A percentile compares a stretch with the other conserved stretches of the same genome.
phyloP scores from a whole-genome alignment of 1,284 basidiomycete species.

The Sporisorium iseilematis-ciliati region DNA sequence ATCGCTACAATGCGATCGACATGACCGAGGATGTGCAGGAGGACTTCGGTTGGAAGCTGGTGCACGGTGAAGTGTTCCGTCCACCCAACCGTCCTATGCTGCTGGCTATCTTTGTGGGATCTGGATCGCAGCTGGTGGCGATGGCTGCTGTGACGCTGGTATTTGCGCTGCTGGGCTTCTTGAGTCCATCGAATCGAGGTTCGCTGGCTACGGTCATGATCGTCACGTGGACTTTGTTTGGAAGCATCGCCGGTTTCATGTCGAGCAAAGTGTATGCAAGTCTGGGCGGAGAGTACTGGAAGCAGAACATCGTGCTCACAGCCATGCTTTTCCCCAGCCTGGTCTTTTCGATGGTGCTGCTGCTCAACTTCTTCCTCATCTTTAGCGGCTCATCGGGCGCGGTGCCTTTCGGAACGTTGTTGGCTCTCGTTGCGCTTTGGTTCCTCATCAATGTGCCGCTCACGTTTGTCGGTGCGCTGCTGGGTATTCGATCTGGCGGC shows the following conservation, averaged over 20 bases:
- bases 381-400: constrained; percentile 90
- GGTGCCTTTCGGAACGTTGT: constrained; percentile 92
- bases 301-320: constrained; percentile 87
- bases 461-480: constrained; percentile 74
- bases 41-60: constrained; percentile 97
- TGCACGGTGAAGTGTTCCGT: constrained; percentile 96
- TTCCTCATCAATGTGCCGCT: constrained; percentile 91
- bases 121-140: constrained; percentile 87
- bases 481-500: constrained; percentile 89
- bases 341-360: constrained; percentile 67
- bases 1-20: constrained; percentile 95
- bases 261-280: constrained; percentile 86
- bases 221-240: constrained; percentile 94
- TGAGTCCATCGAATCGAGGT: constrained; percentile 94
- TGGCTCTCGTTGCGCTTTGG: constrained; percentile 91
- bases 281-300: constrained; percentile 82
- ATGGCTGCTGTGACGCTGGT: constrained; percentile 94
- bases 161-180: constrained; percentile 96
- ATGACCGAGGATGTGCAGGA: constrained; percentile 95
- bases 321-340: constrained; percentile 89
- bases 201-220: constrained; percentile 96
- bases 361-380: constrained; percentile 74
- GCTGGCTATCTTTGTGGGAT: constrained; percentile 87
- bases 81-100: constrained; percentile 80
- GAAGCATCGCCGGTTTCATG: constrained; percentile 88